These are phyloP conservation scores for Fusarium tjaetaba DNA, from an alignment of 2,329 filamentous ascomycete species.

Conservation along the genomic window DNA sequence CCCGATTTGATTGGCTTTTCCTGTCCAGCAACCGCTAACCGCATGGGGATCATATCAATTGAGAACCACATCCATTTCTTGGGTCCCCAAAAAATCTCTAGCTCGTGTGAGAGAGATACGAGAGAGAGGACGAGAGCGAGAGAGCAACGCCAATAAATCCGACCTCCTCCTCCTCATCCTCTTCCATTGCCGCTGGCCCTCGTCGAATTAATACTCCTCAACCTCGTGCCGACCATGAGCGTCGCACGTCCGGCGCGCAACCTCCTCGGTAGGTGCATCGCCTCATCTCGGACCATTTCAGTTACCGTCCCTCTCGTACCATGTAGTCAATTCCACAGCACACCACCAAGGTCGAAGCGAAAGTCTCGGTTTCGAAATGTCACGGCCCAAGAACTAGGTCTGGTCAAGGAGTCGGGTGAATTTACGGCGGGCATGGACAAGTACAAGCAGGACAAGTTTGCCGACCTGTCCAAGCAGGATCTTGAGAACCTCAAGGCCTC, in stretches of 20 bases:
- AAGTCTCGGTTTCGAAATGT: conserved; percentile 64
- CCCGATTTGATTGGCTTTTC: conserved; percentile 28
- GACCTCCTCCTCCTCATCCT: not conserved
- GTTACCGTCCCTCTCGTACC: conserved; percentile 40
- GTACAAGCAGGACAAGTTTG: conserved; percentile 61
- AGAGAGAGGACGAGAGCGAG: conserved; percentile 12
- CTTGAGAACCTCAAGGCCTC: conserved; percentile 68
- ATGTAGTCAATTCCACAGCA: conserved; percentile 63
- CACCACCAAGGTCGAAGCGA: conserved; percentile 57
- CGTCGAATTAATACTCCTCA: not conserved
- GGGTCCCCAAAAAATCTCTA: conserved; percentile 47
- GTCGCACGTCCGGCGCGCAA: conserved; percentile 64
- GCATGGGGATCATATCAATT: conserved; percentile 38
- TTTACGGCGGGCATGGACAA: conserved; percentile 53
- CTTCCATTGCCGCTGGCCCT: not conserved
- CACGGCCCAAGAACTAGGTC: conserved; percentile 61
- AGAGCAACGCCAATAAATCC: conserved; percentile 20
- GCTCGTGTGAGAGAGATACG: conserved; percentile 40
- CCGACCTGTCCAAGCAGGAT: conserved; percentile 74
- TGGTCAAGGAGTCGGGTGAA: conserved; percentile 49
- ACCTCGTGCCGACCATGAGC: conserved; percentile 59
- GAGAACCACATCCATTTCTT: conserved; percentile 37
- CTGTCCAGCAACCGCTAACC: conserved; percentile 15
- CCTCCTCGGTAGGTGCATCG: conserved; percentile 62
- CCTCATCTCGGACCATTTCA: conserved; percentile 44